Conservation (phyloP, 768 basidiomycete species). For the Punctularia strigosozonata region DNA sequence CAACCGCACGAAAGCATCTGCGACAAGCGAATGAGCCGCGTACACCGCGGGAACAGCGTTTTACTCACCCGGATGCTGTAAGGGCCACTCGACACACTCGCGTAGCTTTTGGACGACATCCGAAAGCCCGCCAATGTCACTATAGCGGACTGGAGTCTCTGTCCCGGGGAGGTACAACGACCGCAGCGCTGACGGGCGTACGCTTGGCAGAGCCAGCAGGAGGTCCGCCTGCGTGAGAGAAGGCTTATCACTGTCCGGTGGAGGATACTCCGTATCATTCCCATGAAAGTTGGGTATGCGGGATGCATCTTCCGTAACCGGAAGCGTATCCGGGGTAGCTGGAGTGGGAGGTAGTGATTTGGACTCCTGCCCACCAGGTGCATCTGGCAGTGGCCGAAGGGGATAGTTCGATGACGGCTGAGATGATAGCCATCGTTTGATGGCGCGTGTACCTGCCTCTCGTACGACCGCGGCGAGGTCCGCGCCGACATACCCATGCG, state of each 20-base stretch:
- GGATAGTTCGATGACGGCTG: too few relatives aligned
- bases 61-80: constrained; percentile 74
- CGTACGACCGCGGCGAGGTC: constrained; percentile 88
- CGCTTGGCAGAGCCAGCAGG: constrained; percentile 53
- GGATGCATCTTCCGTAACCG: constrained; percentile 1
- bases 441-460: constrained; percentile 84
- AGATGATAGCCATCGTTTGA: constrained; percentile 80
- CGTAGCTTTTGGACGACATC: constrained; percentile 73
- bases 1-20: constrained; percentile 76
- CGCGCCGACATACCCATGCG: constrained; percentile 96
- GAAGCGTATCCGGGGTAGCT: constrained; percentile 7
- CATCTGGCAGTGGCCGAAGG: too few relatives aligned
- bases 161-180: constrained; percentile 90
- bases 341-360: too few relatives aligned
- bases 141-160: constrained; percentile 68
- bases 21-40: too few relatives aligned
- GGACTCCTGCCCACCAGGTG: too few relatives aligned
- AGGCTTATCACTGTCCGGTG: too few relatives aligned
- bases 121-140: constrained; percentile 85
- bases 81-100: constrained; percentile 93
- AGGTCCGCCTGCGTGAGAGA: constrained; percentile 56
- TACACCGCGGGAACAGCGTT: too few relatives aligned
- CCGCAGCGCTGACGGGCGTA: constrained; percentile 90
- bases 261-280: too few relatives aligned
- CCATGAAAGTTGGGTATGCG: constrained; percentile 9